phyloP scores from a whole-genome alignment of 768 basidiomycete genomes.

The Tephrocybe sp. region DNA sequence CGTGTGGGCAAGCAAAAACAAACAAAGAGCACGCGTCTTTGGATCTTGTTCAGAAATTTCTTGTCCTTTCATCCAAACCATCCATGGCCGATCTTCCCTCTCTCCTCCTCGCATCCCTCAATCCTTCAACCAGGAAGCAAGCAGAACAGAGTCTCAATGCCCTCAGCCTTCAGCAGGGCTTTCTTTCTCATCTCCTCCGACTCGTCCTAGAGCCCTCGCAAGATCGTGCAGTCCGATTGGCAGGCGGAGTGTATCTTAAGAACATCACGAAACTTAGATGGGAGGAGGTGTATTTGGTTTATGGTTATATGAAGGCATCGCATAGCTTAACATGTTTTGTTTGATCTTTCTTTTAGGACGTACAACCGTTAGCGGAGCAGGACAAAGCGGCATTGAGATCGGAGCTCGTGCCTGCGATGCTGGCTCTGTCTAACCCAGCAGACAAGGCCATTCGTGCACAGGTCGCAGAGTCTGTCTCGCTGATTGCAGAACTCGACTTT shows the following conservation, averaged over 20 bases:
- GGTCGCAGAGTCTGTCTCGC: conserved; percentile 88
- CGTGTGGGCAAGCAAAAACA: conserved; percentile 10
- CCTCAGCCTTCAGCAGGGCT: conserved; percentile 71
- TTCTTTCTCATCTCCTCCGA: conserved; percentile 73
- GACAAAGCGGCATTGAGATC: conserved; percentile 75
- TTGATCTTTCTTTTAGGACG: conserved; percentile 47
- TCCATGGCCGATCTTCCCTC: conserved; percentile 65
- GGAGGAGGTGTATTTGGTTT: conserved; percentile 64
- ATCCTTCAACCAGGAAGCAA: conserved; percentile 67
- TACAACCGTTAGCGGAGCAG: conserved; percentile 60
- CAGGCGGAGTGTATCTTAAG: conserved; percentile 90
- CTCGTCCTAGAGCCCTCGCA: conserved; percentile 71
- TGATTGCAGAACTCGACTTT: conserved; percentile 92
- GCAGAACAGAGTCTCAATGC: conserved; percentile 76
- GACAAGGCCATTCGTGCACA: conserved; percentile 79
- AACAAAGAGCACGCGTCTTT: conserved; percentile 17
- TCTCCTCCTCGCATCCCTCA: conserved; percentile 69
- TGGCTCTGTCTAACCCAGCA: conserved; percentile 68
- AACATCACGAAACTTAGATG: conserved; percentile 85
- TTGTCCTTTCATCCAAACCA: background rate
- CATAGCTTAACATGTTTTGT: background rate
- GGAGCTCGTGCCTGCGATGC: conserved; percentile 90
- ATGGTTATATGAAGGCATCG: background rate
- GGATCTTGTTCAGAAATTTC: conserved; percentile 8
- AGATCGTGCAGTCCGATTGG: conserved; percentile 71